A percentile compares a stretch with the other conserved stretches of the same genome.
phyloP scores from a whole-genome alignment of 1,284 basidiomycete genomes.

The Apiotrichum siamense region DNA sequence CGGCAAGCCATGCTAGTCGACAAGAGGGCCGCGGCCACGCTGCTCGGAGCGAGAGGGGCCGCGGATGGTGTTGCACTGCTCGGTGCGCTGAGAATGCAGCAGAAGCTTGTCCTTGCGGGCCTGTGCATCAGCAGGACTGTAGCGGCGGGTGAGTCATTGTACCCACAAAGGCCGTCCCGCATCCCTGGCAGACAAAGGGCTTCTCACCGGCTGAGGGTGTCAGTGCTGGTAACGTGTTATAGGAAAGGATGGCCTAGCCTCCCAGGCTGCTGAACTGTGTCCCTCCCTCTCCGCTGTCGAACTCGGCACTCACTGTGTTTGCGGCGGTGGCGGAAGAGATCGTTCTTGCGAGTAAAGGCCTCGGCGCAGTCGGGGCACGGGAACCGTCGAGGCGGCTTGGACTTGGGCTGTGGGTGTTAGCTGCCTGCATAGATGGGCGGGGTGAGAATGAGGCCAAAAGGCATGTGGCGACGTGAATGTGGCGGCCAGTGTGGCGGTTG shows the following conservation, averaged over 20 bases:
- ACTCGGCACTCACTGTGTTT: slow-evolving; percentile 13
- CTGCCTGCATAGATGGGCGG: neutral
- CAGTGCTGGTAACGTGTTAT: no score
- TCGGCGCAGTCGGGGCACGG: slow-evolving; percentile 18
- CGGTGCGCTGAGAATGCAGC: slow-evolving; percentile 19
- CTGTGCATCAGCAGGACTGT: slow-evolving; percentile 4
- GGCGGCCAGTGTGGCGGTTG: no score
- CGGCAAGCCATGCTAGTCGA: no score
- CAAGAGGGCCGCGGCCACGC: no score
- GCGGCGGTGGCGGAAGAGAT: slow-evolving; percentile 16
- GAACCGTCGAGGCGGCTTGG: slow-evolving; percentile 9
- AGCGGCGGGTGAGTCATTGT: neutral
- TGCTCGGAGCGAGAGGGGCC: no score
- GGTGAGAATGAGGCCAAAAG: no score
- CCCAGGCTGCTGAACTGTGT: no score
- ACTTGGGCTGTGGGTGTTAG: neutral
- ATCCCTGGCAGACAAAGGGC: slow-evolving; percentile 16
- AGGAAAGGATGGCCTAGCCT: no score
- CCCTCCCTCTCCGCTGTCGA: neutral
- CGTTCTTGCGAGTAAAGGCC: slow-evolving; percentile 19
- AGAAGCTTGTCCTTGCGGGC: slow-evolving; percentile 23
- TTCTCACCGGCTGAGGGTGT: slow-evolving; percentile 17
- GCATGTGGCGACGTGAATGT: no score
- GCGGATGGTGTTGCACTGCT: no score
- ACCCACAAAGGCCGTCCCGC: slow-evolving; percentile 15